Conservation (phyloP, 192 early-diverging fungal genomes). For the Backusella mclennaniae region DNA sequence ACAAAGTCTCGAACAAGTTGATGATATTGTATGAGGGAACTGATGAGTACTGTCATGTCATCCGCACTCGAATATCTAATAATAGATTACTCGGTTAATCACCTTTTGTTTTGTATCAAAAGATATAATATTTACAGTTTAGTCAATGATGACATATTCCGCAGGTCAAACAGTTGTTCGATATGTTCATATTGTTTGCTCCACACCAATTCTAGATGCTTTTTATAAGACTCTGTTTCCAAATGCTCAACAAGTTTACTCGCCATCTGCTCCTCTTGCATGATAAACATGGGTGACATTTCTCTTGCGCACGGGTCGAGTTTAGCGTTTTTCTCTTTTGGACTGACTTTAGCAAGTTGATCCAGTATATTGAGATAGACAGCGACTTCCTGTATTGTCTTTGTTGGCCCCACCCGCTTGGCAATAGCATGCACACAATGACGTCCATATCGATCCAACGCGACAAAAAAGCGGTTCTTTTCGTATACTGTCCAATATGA, state of each 20-base stretch:
- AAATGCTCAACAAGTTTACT: neutral
- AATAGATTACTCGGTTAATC: neutral
- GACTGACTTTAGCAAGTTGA: neutral
- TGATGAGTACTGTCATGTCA: neutral
- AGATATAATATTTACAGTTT: neutral
- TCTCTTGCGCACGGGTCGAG: neutral
- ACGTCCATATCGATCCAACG: conserved; percentile 16
- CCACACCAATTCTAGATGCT: neutral
- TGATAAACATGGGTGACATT: neutral
- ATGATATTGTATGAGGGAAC: neutral
- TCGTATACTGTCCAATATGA: conserved; percentile 12
- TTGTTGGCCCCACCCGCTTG: conserved; percentile 17
- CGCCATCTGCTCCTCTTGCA: neutral
- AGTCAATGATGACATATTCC: conserved; percentile 4
- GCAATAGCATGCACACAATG: neutral
- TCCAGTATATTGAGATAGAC: conserved; percentile 9
- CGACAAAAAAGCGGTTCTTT: conserved; percentile 20
- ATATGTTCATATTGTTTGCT: neutral
- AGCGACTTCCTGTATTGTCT: conserved; percentile 3
- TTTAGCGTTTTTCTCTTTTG: neutral
- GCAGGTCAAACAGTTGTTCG: neutral
- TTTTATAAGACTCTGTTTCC: neutral
- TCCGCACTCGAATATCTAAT: neutral
- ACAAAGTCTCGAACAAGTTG: neutral
- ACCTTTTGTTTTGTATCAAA: neutral